Percentiles rank a stretch among this genome's conserved stretches.
Evolutionary conservation across 768 basidiomycete species (phyloP).

Genomic region (Tulasnella sp.): DNA sequence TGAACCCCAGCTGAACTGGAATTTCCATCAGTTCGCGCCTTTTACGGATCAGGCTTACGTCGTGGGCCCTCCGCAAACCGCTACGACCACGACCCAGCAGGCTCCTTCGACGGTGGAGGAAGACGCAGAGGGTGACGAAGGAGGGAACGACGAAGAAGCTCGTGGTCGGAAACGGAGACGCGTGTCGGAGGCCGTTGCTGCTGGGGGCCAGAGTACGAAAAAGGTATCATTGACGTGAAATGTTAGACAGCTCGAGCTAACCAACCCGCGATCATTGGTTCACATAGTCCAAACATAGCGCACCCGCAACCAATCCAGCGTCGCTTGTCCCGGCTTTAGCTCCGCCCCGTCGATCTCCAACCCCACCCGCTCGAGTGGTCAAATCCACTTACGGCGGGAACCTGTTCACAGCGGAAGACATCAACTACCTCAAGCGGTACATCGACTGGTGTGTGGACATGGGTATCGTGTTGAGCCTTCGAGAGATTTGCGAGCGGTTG

Average conservation of each 20-base stretch:
- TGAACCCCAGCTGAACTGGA: slow-evolving; percentile 17
- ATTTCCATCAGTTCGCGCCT: slow-evolving; percentile 24
- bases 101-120: background rate
- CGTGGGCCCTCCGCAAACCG: background rate
- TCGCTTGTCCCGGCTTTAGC: slow-evolving; percentile 29
- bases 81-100: background rate
- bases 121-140: background rate
- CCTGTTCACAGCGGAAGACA: slow-evolving; percentile 73
- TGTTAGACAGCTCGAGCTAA: background rate
- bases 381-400: slow-evolving; percentile 88
- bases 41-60: slow-evolving; percentile 28
- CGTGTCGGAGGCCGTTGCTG: slow-evolving; percentile 17
- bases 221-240: background rate
- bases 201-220: background rate
- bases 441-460: slow-evolving; percentile 87
- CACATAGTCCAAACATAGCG: background rate
- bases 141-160: background rate
- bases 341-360: slow-evolving; percentile 67
- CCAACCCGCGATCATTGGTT: background rate
- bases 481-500: slow-evolving; percentile 80
- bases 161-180: slow-evolving; percentile 57
- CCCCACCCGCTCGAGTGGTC: slow-evolving; percentile 70
- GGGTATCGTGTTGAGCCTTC: slow-evolving; percentile 62
- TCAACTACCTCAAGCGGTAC: slow-evolving; percentile 73
- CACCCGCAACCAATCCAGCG: background rate